Base-by-base conservation (phyloP, 1,284 basidiomycete genomes). In the Ceraceosorus guamensis region DNA sequence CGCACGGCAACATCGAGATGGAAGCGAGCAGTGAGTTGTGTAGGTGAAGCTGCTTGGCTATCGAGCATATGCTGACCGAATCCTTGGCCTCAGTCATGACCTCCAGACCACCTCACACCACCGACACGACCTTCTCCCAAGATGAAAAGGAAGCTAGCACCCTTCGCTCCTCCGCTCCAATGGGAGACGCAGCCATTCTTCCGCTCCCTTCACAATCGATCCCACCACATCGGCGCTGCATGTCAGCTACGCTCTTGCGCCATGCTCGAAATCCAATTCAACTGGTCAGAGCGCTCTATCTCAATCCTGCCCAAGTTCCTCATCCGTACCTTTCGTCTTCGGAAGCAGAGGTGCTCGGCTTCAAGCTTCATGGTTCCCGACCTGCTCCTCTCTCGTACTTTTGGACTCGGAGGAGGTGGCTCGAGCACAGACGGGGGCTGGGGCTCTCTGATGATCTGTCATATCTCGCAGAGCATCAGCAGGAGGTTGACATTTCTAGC, bases 311-410 rank as follows among this genome's bases (percentile, higher is more conserved):
- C 7, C 68, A 79, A 16, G 82, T 79, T 4, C 84, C 84, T 0
- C 88, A 90, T 68, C 79, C 83, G 0, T 84, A 88, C 75, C 77
- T 89, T 56, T 87, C 87, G 4, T 87, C 86, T 1, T 34, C 71
- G 2, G 79, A 81, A 2, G 85, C 85, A 2, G 87, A 90, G 65
- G 66, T 77, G 0, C 77, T 87, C 14, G 85, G 82, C 0, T 67
- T 62, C 57, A 50, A 54, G 35, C 33, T 48, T 14, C 63, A 60
- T 11, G 54, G 59, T 2, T 34, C 57, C 24, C 53, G 37, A 2
- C n/a, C 8, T 41, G 65, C 65, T 24, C 46, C 46, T 32, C 46
- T 46, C 16, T 13, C 18, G 5, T 65, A 66, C 49, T 66, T 59
- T 33, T 65, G 48, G 41, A 65, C 65, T 6, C 57, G 59, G 34